phyloP scores from a whole-genome alignment of 331 rosid genomes.

The Arachis monticola region DNA sequence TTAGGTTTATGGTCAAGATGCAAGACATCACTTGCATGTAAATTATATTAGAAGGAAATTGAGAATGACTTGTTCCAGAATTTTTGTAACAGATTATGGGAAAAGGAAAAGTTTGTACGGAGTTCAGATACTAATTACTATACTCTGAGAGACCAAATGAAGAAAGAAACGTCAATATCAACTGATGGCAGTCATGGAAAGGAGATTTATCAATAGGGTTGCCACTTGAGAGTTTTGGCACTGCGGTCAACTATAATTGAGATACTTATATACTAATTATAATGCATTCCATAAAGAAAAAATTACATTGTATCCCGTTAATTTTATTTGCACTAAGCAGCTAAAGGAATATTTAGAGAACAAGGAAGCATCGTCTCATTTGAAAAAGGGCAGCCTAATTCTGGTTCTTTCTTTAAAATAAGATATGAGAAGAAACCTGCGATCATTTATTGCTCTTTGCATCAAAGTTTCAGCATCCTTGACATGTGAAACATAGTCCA shows the following conservation, averaged over 20 bases:
- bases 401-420: slow-evolving; percentile 25
- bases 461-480: slow-evolving; percentile 84
- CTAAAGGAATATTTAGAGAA: slow-evolving; percentile 15
- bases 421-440: slow-evolving; percentile 61
- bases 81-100: neutral
- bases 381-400: slow-evolving; percentile 28
- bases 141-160: slow-evolving; percentile 18
- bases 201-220: neutral
- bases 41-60: neutral
- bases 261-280: slow-evolving; percentile 3
- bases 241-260: neutral
- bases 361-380: neutral
- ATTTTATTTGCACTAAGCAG: slow-evolving; percentile 28
- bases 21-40: neutral
- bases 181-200: neutral
- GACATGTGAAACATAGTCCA: slow-evolving; percentile 80
- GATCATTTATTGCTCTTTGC: slow-evolving; percentile 73
- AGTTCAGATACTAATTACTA: slow-evolving; percentile 3
- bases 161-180: slow-evolving; percentile 20
- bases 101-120: slow-evolving; percentile 4
- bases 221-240: slow-evolving; percentile 1
- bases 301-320: slow-evolving; percentile 18
- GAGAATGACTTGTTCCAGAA: neutral
- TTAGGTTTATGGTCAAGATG: neutral
- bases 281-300: neutral